Base-by-base conservation (phyloP, 768 basidiomycete genomes). In the Suillus paluster region DNA sequence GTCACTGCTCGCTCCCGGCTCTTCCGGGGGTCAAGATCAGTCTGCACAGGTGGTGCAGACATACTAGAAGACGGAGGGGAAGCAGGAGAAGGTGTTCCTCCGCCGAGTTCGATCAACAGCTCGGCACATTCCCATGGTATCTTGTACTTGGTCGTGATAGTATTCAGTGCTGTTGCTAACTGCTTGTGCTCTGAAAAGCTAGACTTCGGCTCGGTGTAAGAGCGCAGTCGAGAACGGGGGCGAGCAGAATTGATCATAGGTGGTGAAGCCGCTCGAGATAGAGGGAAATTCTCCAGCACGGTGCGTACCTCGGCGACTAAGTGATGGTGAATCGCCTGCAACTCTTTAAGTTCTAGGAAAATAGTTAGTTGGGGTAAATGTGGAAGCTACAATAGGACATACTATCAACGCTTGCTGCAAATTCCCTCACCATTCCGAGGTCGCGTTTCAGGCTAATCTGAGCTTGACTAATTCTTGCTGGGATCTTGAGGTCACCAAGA, bases 41-140 rank as follows among this genome's bases (percentile, higher is more conserved):
- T 59, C 62, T 71, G 69, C 63, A 63, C 72, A 44, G 68, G 64
- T 8, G 83, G 80, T 8, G 80, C 76, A 6, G 84, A 83, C 4
- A 75, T 69, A 56, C 79, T 83, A 1, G 81, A 71, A 14, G 78
- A 63, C 5, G 68, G 56, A n/a, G 71, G 71, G 41, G 70, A 68
- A 11, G 69, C 64, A 38, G 73, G 65, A 9, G 74, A 50, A 27
- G 79, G 69, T 17, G 83, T 78, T 2, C 88, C 89, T 3, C 90
- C 86, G 0, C 90, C 92, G 2, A 97, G 82, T 70, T 95, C 92
- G 56, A 96, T 89, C 41, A 97, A 81, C 23, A 97, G 77, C 69
- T 92, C 91, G 0, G 94, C 94, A 68, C 93, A 94, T 66, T 95
- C 94, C 92, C 94, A 94, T 36, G 91, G 88, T 48, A 94, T 85